Evolutionary conservation across 2,329 filamentous ascomycete species (phyloP).

Genomic region (Microcyclospora tardicrescens): DNA sequence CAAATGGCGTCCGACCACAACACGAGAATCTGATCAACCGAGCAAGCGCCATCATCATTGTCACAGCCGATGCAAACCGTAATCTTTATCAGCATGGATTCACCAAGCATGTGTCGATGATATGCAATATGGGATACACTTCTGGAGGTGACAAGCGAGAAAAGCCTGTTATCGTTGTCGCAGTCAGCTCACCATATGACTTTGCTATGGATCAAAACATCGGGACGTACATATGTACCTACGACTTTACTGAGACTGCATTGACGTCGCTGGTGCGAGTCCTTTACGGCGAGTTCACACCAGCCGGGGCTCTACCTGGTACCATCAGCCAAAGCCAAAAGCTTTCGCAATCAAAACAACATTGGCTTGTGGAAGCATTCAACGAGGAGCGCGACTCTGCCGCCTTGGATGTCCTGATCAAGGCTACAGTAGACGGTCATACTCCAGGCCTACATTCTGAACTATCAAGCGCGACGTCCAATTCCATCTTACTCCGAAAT

Average conservation of each 20-base stretch:
- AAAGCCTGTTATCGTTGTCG: constrained; percentile 80
- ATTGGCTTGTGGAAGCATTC: constrained; percentile 88
- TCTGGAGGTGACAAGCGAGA: constrained; percentile 58
- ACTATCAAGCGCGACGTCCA: constrained; percentile 54
- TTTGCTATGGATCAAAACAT: constrained; percentile 88
- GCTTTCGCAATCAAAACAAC: constrained; percentile 74
- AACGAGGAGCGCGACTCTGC: constrained; percentile 63
- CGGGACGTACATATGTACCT: constrained; percentile 87
- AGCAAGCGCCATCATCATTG: constrained; percentile 74
- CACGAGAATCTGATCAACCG: constrained; percentile 87
- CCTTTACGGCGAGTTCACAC: constrained; percentile 60
- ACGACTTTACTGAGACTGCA: constrained; percentile 89
- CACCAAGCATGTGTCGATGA: constrained; percentile 91
- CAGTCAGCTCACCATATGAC: constrained; percentile 91
- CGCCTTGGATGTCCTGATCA: constrained; percentile 63
- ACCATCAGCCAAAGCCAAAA: constrained; percentile 81
- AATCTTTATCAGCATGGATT: constrained; percentile 92
- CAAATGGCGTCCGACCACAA: constrained; percentile 80
- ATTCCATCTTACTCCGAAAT: constrained; percentile 62
- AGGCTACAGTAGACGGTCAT: constrained; percentile 52
- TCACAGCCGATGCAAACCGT: constrained; percentile 86
- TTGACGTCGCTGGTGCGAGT: constrained; percentile 73
- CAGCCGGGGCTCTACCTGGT: constrained; percentile 47
- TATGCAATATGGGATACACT: constrained; percentile 68
- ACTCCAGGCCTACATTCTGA: constrained; percentile 55